Evolutionary conservation across 441 rosid species (phyloP), one percentile per base, ranked within the genome.

Genomic region (Erodium texanum): DNA sequence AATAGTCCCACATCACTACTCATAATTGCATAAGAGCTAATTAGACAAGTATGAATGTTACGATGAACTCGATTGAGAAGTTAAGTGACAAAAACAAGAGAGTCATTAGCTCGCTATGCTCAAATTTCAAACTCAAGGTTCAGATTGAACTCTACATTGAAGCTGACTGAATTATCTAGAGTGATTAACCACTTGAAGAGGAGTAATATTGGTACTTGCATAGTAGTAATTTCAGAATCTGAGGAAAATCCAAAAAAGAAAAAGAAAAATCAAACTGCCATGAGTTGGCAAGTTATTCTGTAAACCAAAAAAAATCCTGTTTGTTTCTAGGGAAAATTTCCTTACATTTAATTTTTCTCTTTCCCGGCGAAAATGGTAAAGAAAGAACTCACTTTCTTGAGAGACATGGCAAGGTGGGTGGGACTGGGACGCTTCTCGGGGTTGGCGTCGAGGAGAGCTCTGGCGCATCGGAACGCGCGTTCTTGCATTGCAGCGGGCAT

Each of bases 401-500:
- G 80, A 34, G 73, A 72, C 83, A 77, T 74, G 64, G 89, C 84
- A 0, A 85, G 62, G 15, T 66, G 86, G 15, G 86, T 74, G 2
- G 82, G 79, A 70, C 66, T 80, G 66, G 71, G 71, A 19, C 68
- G 67, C 48, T 66, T 71, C 20, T 74, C 68, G 41, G 78, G 70
- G 62, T 78, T 71, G 1, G 84, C 41, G 64, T 79, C 82, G 32
- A 80, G 73, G 18, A 79, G 69, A 22, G 70, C 74, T 70, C 83
- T 79, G 54, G 83, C 74, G 65, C 71, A 75, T 20, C 83, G 70
- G 68, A 85, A 76, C 6, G 85, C 86, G n/a, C 80, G 84, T 59
- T 82, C 87, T 66, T 83, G 86, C 87, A 83, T 82, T 27, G 76
- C 34, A 3, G 71, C 61, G 14, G 84, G 78, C 89, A 85, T 83